Evolutionary conservation across 345 rosid genomes (phyloP), one percentile per base, ranked within the genome.

Genomic region (Syzygium oleosum): DNA sequence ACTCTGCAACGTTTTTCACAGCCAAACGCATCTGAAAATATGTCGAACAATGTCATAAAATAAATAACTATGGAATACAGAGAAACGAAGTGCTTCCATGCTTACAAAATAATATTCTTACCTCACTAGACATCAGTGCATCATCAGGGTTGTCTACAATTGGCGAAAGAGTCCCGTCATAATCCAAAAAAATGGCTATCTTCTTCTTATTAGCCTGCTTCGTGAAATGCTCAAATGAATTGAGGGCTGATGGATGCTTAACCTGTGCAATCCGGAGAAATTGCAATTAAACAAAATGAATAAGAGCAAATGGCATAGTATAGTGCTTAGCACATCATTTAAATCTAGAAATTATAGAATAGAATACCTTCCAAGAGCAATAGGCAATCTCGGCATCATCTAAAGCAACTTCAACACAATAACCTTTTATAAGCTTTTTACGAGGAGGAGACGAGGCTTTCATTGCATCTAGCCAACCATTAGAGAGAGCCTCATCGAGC

Each of bases 401-500:
- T 4, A 94, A 87, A 88, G 91, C 89, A 86, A 90, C 89, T 41
- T 93, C 97, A 7, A 90, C 85, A 84, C 61, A 92, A 86, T 90
- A 91, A 90, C 92, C 95, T 91, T 93, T 95, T 23, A 91, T 88
- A 10, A 93, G 87, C 91, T 91, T 95, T 87, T 95, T 95, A 11
- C 95, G 95, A 54, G 99, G 97, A 80, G 99, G 99, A 46, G 98
- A 97, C 2, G 99, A 97, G 11, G 99, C 95, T 85, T 91, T 95
- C 99, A 97, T 97, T 58, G 97, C 98, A 84, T 96, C 98, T 34
- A 97, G 92, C 98, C 99, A 97, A 25, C 98, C 98, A 61, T 94
- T 96, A 17, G 94, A 95, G 83, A 91, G 87, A 88, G 96, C 98
- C 89, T 97, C 99, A 87, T 97, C 99, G 3, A 95, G 90, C 88